Conservation (phyloP, 2,329 filamentous ascomycete genomes). For the Cryphonectria carpinicola region DNA sequence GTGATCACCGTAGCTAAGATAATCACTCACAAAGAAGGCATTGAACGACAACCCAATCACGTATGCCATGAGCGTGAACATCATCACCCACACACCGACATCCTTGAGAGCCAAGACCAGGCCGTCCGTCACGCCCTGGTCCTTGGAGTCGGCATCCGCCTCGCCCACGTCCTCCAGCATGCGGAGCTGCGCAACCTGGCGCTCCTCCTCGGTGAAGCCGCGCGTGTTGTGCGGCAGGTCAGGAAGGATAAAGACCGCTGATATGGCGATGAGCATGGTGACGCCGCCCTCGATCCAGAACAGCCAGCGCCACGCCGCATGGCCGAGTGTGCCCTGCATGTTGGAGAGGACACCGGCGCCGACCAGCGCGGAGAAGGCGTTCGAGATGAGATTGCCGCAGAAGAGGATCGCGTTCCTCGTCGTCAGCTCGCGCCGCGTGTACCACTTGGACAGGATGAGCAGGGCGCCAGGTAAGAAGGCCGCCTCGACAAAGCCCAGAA, state of each 20-base stretch:
- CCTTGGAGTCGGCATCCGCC: conserved; percentile 54
- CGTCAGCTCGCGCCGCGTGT: conserved; percentile 63
- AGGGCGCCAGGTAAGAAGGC: conserved; percentile 68
- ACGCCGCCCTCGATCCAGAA: conserved; percentile 62
- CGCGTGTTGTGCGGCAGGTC: conserved; percentile 59
- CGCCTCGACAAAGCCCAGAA: conserved; percentile 65
- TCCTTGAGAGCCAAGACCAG: conserved; percentile 64
- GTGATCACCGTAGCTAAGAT: not conserved
- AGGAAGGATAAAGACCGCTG: conserved; percentile 53
- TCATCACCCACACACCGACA: conserved; percentile 66
- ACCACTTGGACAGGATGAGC: conserved; percentile 68
- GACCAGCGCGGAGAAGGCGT: conserved; percentile 62
- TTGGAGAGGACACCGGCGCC: conserved; percentile 62
- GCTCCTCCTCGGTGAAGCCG: conserved; percentile 64
- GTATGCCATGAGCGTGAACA: conserved; percentile 64
- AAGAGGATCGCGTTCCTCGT: conserved; percentile 61
- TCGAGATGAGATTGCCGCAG: conserved; percentile 62
- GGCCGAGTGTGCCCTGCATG: conserved; percentile 58
- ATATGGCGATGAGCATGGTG: conserved; percentile 54
- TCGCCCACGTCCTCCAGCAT: conserved; percentile 63
- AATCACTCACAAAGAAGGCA: conserved; percentile 55
- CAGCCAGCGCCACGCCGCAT: conserved; percentile 64
- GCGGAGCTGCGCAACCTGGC: conserved; percentile 56
- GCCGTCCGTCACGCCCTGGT: conserved; percentile 56
- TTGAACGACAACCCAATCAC: conserved; percentile 63